These are phyloP conservation scores for Linnemannia hyalina DNA, from an alignment of 192 early-diverging fungal species.

Conservation along the genomic window DNA sequence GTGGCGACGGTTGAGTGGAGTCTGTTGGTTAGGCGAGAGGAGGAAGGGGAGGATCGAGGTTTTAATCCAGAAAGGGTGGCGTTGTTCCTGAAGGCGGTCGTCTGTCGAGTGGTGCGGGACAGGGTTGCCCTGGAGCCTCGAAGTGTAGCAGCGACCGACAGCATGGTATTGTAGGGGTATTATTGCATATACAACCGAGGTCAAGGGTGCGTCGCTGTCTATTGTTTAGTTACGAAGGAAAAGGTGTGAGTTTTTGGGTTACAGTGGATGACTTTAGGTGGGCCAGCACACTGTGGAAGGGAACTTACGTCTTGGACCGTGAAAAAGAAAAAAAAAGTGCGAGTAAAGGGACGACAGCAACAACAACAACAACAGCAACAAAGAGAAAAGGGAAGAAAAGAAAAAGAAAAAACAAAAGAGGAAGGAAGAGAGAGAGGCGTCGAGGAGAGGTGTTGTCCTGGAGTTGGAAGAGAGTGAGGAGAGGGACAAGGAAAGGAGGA, in stretches of 20 bases:
- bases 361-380: background rate
- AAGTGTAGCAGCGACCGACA: slow-evolving; percentile 46
- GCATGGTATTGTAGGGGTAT: slow-evolving; percentile 3
- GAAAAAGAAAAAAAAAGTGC: background rate
- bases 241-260: background rate
- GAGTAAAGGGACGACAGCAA: background rate
- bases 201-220: too few species aligned
- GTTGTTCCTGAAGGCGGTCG: slow-evolving; percentile 4
- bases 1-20: slow-evolving; percentile 39
- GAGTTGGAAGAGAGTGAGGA: background rate
- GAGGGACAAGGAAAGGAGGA: background rate
- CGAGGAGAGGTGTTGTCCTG: background rate
- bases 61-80: background rate
- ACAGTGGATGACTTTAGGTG: too few species aligned
- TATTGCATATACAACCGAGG: background rate
- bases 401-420: background rate
- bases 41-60: background rate
- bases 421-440: background rate
- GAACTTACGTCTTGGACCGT: background rate
- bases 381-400: background rate
- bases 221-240: too few species aligned
- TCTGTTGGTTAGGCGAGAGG: slow-evolving; percentile 2
- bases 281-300: too few species aligned
- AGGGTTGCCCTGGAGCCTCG: slow-evolving; percentile 34
- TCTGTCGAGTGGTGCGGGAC: slow-evolving; percentile 15